A percentile compares a stretch with the other conserved stretches of the same genome.
Conservation (phyloP, 495 filamentous ascomycete genomes). For the Zalerion maritima region DNA sequence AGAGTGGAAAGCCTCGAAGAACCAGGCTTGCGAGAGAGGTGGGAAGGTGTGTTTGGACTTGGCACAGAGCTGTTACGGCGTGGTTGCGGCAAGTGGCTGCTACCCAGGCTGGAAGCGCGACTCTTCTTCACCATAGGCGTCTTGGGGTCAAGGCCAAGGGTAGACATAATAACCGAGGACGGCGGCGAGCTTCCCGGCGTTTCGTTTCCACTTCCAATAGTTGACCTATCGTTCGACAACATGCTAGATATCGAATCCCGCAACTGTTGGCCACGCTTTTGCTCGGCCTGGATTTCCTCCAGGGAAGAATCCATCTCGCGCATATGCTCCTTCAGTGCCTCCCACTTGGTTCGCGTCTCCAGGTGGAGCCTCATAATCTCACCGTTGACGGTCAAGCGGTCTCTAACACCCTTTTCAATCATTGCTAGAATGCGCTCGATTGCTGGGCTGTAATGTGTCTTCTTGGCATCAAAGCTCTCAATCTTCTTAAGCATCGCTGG, state of each 20-base stretch:
- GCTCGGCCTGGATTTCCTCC: conserved; percentile 54
- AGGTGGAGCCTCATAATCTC: conserved; percentile 74
- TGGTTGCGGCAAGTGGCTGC: conserved; percentile 28
- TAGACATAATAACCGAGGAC: conserved; percentile 66
- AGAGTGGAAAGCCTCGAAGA: too few species aligned
- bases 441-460: conserved; percentile 84
- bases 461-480: conserved; percentile 90
- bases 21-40: conserved; percentile 10
- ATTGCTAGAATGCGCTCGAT: conserved; percentile 82
- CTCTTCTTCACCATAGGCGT: conserved; percentile 28
- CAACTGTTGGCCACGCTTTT: conserved; percentile 52
- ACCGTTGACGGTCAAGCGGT: conserved; percentile 84
- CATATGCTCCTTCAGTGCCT: conserved; percentile 60
- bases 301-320: conserved; percentile 56
- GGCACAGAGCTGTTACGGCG: conserved; percentile 9
- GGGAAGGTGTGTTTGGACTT: conserved; percentile 1
- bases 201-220: conserved; percentile 53
- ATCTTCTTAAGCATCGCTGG: conserved; percentile 59
- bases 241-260: conserved; percentile 91
- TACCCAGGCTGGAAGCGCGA: conserved; percentile 22
- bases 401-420: conserved; percentile 82
- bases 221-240: conserved; percentile 71
- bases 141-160: conserved; percentile 32
- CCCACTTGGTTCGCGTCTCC: conserved; percentile 68
- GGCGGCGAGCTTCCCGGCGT: conserved; percentile 84